Base-by-base conservation (phyloP, 257 asterid genomes). In the Nicotiana benthamiana region DNA sequence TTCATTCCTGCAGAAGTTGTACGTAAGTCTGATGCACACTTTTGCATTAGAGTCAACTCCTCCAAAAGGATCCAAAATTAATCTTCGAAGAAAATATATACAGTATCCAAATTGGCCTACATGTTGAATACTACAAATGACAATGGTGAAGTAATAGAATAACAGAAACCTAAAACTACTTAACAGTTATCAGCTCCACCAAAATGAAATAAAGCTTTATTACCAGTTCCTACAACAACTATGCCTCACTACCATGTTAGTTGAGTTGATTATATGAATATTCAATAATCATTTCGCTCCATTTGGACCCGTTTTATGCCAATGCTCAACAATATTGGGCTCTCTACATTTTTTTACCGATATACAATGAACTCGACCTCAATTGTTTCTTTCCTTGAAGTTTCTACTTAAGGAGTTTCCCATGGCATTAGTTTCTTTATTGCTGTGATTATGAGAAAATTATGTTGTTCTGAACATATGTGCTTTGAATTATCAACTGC, bases 401-500 rank as follows among this genome's bases (percentile, higher is more conserved):
- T 64, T 64, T 30, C 26, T 18, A 9, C 30, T 64, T 30, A 64
- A 64, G 48, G 26, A 63, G 18, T 28, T 28, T 16, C 74, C 24
- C 48, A 64, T 64, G 48, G 74, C 17, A 64, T 64, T 64, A 46
- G 11, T 65, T 17, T 65, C 74, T 30, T 65, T 65, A 17, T 30
- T 30, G 51, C 48, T 65, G 27, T n/a, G 34, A 9, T 2, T 3
- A 26, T 20, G 64, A 66, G 62, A 52, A 60, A 24, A 79, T 66
- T 67, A 77, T 66, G 79, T 78, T 78, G 43, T 51, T 51, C 79
- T 53, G 11, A 40, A 67, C 34, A 26, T 79, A 30, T 9, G 59
- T 51, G 80, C 13, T 80, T 75, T 76, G 32, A 27, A 66, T 82
- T 80, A 81, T 80, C 83, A 60, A 15, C 32, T 89, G 88, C 97